These are phyloP conservation scores for Cajanus cajan DNA, from an alignment of 306 rosid species.

Conservation along the genomic window DNA sequence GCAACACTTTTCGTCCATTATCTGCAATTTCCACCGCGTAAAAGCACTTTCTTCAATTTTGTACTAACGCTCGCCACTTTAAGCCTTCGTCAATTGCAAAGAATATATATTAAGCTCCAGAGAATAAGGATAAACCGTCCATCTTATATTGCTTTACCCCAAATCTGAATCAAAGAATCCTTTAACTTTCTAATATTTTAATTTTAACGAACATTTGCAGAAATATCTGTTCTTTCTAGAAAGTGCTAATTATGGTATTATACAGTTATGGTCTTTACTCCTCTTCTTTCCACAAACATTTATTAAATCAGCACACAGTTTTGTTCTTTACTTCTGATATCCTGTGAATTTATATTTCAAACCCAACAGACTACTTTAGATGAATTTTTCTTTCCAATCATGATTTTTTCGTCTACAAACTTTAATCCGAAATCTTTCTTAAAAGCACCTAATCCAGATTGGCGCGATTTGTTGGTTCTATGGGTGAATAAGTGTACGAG, in stretches of 20 bases:
- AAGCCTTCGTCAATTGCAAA: not conserved
- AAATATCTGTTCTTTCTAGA: not conserved
- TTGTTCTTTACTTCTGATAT: not conserved
- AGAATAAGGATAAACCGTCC: constrained; percentile 14
- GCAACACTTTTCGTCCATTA: constrained; percentile 11
- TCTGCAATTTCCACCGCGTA: not conserved
- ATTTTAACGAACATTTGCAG: not conserved
- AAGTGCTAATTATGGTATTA: not conserved
- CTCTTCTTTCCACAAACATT: not conserved
- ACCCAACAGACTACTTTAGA: no score
- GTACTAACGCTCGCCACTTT: not conserved
- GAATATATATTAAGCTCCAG: not conserved
- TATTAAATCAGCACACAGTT: not conserved
- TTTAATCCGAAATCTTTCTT: no score
- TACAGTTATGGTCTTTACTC: not conserved
- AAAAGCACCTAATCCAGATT: no score
- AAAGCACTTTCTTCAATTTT: not conserved
- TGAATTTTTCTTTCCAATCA: no score
- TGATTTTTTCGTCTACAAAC: no score
- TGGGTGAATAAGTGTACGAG: no score
- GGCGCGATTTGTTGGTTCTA: no score
- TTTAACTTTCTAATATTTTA: not conserved
- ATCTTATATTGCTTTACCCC: not conserved
- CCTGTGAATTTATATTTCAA: no score
- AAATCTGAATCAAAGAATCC: constrained; percentile 2